phyloP scores from a whole-genome alignment of 1,284 basidiomycete genomes.

The Wolfiporia cocos region DNA sequence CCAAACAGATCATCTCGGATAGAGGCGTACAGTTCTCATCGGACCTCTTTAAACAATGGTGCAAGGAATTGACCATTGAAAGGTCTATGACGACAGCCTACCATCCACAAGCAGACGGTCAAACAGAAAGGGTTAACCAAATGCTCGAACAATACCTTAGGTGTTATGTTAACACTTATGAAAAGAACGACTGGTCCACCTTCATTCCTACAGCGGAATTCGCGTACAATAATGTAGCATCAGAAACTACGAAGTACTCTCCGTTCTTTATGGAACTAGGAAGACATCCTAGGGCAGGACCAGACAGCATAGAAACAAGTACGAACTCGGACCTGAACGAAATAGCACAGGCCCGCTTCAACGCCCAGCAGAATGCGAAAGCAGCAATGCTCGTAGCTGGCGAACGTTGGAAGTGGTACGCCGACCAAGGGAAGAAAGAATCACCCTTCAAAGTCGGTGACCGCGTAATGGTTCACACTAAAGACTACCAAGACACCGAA shows the following conservation, averaged over 20 bases:
- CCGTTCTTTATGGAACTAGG: not conserved
- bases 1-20: conserved; percentile 28
- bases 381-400: not conserved
- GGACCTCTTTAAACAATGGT: conserved; percentile 34
- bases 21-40: conserved; percentile 34
- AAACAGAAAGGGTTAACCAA: conserved; percentile 20
- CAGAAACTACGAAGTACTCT: not conserved
- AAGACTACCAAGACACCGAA: not conserved
- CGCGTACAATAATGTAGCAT: not conserved
- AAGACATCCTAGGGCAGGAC: not conserved
- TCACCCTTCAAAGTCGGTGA: not conserved
- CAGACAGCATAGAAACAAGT: not conserved
- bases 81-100: conserved; percentile 12
- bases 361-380: not conserved
- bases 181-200: not conserved
- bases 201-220: not conserved
- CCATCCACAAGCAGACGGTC: conserved; percentile 39
- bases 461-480: not conserved
- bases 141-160: conserved; percentile 34
- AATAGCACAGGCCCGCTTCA: not conserved
- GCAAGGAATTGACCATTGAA: conserved; percentile 22
- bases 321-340: not conserved
- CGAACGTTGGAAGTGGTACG: not conserved
- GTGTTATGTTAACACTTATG: conserved; percentile 30
- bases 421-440: not conserved